phyloP scores from a whole-genome alignment of 805 yeast species.

The Tanozyma kutaoensis region DNA sequence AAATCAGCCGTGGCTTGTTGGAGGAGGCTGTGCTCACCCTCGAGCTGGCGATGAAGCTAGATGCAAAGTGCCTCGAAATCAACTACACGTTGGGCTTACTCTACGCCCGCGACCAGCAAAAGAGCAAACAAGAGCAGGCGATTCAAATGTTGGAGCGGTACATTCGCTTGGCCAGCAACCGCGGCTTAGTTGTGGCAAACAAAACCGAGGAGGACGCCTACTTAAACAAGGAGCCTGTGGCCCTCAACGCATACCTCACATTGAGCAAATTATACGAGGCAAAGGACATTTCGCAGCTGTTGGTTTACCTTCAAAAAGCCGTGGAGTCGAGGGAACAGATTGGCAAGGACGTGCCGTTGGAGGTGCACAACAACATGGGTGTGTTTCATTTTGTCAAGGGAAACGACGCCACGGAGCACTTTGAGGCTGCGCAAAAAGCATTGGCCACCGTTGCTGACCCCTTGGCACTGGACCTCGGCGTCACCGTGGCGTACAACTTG shows the following conservation, averaged over 20 bases:
- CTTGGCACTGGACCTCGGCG: slow-evolving; percentile 14
- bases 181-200: slow-evolving; percentile 14
- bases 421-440: slow-evolving; percentile 34
- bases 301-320: slow-evolving; percentile 49
- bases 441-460: slow-evolving; percentile 9
- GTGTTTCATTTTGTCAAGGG: slow-evolving; percentile 63
- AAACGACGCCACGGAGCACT: slow-evolving; percentile 42
- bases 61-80: slow-evolving; percentile 63
- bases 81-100: slow-evolving; percentile 65
- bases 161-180: slow-evolving; percentile 44
- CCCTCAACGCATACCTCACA: slow-evolving; percentile 50
- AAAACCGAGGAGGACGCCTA: slow-evolving; percentile 10
- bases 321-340: slow-evolving; percentile 33
- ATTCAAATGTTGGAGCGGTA: slow-evolving; percentile 58
- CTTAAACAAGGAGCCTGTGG: slow-evolving; percentile 39
- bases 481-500: slow-evolving; percentile 42
- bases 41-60: slow-evolving; percentile 54
- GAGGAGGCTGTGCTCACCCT: slow-evolving; percentile 81
- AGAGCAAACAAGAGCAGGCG: slow-evolving; percentile 36
- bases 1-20: slow-evolving; percentile 53
- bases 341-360: slow-evolving; percentile 36
- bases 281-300: slow-evolving; percentile 52
- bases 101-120: slow-evolving; percentile 38
- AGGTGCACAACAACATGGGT: slow-evolving; percentile 72
- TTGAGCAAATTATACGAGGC: slow-evolving; percentile 62